Conservation (phyloP, 352 stramenopile genomes). For the Globisporangium echinulatum region DNA sequence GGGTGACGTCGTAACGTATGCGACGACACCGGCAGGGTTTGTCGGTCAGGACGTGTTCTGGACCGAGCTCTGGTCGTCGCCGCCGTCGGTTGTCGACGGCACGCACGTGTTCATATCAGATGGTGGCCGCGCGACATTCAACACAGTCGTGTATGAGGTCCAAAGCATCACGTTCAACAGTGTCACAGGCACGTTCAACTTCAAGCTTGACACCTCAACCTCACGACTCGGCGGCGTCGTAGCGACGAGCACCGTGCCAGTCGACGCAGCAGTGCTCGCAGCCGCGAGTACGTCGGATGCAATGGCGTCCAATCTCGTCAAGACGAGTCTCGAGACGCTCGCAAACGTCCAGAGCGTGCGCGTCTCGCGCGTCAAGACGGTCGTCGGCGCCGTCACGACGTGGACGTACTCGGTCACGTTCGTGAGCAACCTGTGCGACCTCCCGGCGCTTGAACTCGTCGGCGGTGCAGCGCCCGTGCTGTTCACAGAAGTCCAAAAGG, state of each 20-base stretch:
- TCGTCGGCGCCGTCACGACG: conserved; percentile 10
- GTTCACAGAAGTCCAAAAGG: conserved; percentile 70
- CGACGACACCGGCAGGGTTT: conserved; percentile 67
- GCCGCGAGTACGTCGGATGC: conserved; percentile 29
- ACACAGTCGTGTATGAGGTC: conserved; percentile 86
- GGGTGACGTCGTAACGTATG: conserved; percentile 87
- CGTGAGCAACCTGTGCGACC: conserved; percentile 76
- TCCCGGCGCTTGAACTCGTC: conserved; percentile 56
- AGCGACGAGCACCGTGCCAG: conserved; percentile 29
- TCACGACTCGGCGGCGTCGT: conserved; percentile 35
- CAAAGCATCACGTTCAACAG: conserved; percentile 81
- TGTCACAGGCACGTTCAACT: conserved; percentile 47
- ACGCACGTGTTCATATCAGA: conserved; percentile 90
- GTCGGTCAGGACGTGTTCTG: conserved; percentile 92
- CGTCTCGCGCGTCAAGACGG: conserved; percentile 49
- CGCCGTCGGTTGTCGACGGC: conserved; percentile 73
- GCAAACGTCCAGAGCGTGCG: conserved; percentile 78
- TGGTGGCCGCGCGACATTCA: conserved; percentile 89
- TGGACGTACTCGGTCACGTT: conserved; percentile 88
- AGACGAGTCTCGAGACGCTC: conserved; percentile 78
- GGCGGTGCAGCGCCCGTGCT: conserved; percentile 26
- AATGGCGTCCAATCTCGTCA: conserved; percentile 61
- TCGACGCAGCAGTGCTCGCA: conserved; percentile 40
- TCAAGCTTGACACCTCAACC: conserved; percentile 74
- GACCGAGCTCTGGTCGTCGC: conserved; percentile 91